Evolutionary conservation across 2,329 filamentous ascomycete species (phyloP), one percentile per base, ranked within the genome.

Genomic region (Hawksworthiomyces lignivorus): DNA sequence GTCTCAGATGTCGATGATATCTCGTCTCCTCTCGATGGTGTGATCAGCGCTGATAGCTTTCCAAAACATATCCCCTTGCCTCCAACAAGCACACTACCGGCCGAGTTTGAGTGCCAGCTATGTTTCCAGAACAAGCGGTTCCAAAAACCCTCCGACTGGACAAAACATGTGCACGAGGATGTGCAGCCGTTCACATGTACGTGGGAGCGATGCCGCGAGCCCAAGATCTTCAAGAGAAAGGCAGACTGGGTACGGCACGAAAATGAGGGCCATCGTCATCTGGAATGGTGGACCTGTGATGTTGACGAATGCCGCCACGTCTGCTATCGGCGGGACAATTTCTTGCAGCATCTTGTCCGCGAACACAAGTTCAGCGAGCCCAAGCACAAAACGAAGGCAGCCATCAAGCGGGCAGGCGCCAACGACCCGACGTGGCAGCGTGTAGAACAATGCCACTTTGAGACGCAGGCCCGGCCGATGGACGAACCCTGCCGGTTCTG

Each of bases 221-320:
- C 85, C 15, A 94, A 94, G 62, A 88, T 87, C 27, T 96, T 95
- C 69, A 95, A 95, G 63, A 78, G 88, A 36, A 96, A 95, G 62
- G 89, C 89, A 12, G 89, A 96, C 58, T 96, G 89, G 89, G 87
- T 95, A 18, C 77, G 89, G 22, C 89, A 96, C 55, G 89, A 95
- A 58, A 94, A 90, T 52, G 89, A 96, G 62, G 80, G 84, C 20
- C 89, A 96, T 58, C 77, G 89, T 19, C 87, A 94, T 49, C 68
- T 94, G 3, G 88, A 95, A 55, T 92, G 86, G 80, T 96, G 88
- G 88, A 80, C 75, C 6, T 96, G 89, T 57, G 80, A 85, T 47
- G 75, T 88, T 17, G 75, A 81, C 5, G 87, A 90, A 49, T 95
- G 89, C 60, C 73, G 69, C 8, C 89, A 95, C 57, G 77, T 72